phyloP scores from a whole-genome alignment of 139 green algal species.

The Chlamydomonas sp. region DNA sequence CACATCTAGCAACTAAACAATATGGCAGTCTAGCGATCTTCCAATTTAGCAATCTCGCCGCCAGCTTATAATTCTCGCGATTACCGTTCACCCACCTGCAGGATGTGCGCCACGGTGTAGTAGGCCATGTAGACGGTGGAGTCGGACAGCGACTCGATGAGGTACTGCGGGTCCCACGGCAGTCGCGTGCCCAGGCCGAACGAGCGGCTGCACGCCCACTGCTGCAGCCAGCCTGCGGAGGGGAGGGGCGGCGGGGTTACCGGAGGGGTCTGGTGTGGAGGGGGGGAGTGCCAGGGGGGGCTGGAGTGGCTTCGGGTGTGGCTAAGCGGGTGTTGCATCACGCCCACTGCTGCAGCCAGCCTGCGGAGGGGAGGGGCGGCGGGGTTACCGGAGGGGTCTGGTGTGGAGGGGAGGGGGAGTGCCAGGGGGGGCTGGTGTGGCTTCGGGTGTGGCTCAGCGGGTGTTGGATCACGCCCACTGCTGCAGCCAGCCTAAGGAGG shows the following conservation, averaged over 20 bases:
- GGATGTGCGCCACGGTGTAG: constrained; percentile 94
- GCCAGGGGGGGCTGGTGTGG: background rate
- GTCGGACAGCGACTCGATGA: constrained; percentile 98
- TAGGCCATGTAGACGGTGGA: constrained; percentile 99
- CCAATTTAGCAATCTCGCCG: no score
- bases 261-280: background rate
- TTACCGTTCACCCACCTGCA: constrained; percentile 60
- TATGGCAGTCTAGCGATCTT: no score
- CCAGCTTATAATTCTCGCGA: no score
- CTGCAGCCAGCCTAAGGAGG: constrained; percentile 87
- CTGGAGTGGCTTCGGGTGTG: no score
- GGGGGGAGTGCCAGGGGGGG: background rate
- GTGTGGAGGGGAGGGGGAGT: background rate
- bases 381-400: background rate
- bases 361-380: constrained; percentile 23
- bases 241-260: background rate
- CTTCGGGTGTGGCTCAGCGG: no score
- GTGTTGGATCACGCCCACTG: constrained; percentile 90
- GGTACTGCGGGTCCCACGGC: constrained; percentile 95
- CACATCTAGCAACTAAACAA: no score
- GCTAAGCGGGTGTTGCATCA: constrained; percentile 51
- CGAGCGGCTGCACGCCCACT: constrained; percentile 96
- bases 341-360: constrained; percentile 98
- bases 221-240: constrained; percentile 89
- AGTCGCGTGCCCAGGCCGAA: constrained; percentile 97